These are phyloP conservation scores for Diaporthe australafricana DNA, from an alignment of 2,329 filamentous ascomycete genomes.

Conservation along the genomic window DNA sequence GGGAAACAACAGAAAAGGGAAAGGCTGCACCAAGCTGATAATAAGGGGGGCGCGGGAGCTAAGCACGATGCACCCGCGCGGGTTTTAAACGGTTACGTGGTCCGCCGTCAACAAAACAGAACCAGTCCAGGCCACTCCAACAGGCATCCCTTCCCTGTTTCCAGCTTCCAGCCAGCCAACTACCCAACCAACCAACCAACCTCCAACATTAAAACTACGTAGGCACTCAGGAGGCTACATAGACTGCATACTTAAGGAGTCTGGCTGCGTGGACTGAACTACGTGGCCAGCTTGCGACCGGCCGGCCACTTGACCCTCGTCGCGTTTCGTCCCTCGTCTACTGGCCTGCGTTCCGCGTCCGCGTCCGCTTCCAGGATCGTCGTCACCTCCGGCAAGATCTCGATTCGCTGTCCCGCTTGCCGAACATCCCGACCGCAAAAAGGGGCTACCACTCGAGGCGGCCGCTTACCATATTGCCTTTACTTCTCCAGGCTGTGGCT, in stretches of 20 bases:
- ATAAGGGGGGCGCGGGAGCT: constrained; percentile 16
- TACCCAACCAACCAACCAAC: neutral
- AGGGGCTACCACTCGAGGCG: neutral
- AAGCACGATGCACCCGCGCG: constrained; percentile 17
- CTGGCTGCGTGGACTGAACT: constrained; percentile 5
- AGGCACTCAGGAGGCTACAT: neutral
- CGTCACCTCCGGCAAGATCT: neutral
- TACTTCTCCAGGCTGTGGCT: neutral
- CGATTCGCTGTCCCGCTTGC: neutral
- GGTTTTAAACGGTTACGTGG: constrained; percentile 26
- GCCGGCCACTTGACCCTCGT: neutral
- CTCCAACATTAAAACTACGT: constrained; percentile 6
- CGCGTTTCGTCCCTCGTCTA: neutral
- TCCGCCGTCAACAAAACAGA: constrained; percentile 15
- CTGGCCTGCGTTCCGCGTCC: neutral
- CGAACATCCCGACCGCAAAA: constrained; percentile 4
- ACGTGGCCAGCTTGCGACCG: neutral
- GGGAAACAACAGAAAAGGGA: neutral
- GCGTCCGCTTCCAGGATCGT: constrained; percentile 3
- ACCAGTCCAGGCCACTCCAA: neutral
- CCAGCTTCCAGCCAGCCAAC: neutral
- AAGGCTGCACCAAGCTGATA: neutral
- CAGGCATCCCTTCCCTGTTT: constrained; percentile 23
- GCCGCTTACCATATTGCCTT: neutral
- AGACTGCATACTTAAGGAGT: neutral